Evolutionary conservation across 2,329 filamentous ascomycete species (phyloP).

Genomic region (Podosphaera fusca): DNA sequence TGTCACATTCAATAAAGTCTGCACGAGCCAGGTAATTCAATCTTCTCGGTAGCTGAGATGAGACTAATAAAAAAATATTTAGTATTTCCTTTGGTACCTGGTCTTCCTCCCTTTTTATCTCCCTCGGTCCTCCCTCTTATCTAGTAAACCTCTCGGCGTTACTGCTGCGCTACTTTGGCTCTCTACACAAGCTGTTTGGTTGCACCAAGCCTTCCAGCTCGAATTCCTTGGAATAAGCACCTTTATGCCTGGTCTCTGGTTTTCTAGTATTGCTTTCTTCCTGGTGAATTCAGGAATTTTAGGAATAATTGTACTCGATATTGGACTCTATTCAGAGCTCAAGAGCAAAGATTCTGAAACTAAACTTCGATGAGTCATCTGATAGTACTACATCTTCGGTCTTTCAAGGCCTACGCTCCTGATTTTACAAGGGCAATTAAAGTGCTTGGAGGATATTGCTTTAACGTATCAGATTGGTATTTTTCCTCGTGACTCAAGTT

Average conservation of each 20-base stretch:
- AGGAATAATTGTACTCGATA: constrained; percentile 54
- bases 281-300: constrained; percentile 70
- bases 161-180: constrained; percentile 51
- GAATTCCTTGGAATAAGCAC: constrained; percentile 65
- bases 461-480: no score
- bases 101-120: constrained; percentile 83
- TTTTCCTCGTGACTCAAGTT: no score
- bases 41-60: no score
- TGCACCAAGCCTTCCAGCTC: constrained; percentile 50
- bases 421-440: no score
- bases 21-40: constrained; percentile 67
- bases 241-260: constrained; percentile 68
- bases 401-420: no score
- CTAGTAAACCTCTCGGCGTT: constrained; percentile 34
- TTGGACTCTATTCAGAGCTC: constrained; percentile 5
- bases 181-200: constrained; percentile 48
- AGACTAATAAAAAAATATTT: not conserved
- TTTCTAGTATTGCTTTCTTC: constrained; percentile 58
- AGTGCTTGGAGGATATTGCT: no score
- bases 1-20: constrained; percentile 96
- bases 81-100: constrained; percentile 99
- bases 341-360: no score
- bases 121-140: constrained; percentile 50
- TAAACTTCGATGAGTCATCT: no score
- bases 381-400: no score